Percentiles rank a stretch among this genome's conserved stretches.
Conservation (phyloP, 352 stramenopile species). For the Globisporangium ultimum region DNA sequence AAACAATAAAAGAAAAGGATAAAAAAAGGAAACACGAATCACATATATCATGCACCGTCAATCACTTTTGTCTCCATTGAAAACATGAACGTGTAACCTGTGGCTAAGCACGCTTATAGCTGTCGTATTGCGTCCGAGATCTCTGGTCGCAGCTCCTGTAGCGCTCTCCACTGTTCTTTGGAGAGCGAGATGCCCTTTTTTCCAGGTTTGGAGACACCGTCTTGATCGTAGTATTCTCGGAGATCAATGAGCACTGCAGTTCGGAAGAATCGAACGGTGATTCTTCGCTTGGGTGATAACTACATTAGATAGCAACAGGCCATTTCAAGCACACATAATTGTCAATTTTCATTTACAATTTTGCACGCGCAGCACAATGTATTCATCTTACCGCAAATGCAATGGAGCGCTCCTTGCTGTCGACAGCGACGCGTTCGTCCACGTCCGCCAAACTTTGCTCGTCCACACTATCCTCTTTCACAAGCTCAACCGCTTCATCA, state of each 20-base stretch:
- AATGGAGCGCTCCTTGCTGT: slow-evolving; percentile 37
- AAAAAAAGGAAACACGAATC: background rate
- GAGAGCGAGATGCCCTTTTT: slow-evolving; percentile 80
- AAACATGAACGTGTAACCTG: too few species aligned
- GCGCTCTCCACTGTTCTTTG: slow-evolving; percentile 54
- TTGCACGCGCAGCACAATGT: too few species aligned
- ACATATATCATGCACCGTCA: background rate
- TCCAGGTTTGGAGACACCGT: slow-evolving; percentile 51
- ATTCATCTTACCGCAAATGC: slow-evolving; percentile 38
- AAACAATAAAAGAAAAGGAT: background rate
- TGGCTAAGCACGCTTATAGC: slow-evolving; percentile 12
- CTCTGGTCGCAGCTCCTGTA: slow-evolving; percentile 30
- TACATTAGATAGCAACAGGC: slow-evolving; percentile 8
- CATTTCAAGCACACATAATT: too few species aligned
- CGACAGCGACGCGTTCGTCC: slow-evolving; percentile 25
- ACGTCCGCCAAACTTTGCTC: slow-evolving; percentile 28
- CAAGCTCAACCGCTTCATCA: slow-evolving; percentile 36
- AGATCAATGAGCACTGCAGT: slow-evolving; percentile 53
- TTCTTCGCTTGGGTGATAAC: slow-evolving; percentile 52
- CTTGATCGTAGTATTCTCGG: slow-evolving; percentile 71
- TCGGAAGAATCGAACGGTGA: slow-evolving; percentile 49
- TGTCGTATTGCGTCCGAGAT: slow-evolving; percentile 28
- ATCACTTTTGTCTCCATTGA: too few species aligned
- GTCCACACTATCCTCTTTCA: slow-evolving; percentile 41
- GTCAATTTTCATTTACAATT: too few species aligned